phyloP scores from a whole-genome alignment of 345 rosid genomes.

The Syzygium aqueum region DNA sequence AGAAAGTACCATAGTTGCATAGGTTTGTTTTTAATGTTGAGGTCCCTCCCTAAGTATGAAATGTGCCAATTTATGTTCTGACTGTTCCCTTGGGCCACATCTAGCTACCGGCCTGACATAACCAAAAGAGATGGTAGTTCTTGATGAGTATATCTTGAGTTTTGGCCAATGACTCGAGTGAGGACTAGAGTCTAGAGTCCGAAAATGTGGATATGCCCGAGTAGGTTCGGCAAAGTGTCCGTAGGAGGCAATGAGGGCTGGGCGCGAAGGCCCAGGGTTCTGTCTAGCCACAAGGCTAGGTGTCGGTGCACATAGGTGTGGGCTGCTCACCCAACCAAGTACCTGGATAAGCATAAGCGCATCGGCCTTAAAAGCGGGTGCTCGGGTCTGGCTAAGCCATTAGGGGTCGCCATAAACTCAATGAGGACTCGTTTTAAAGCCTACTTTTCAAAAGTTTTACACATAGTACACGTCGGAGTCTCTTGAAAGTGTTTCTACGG shows the following conservation, averaged over 20 bases:
- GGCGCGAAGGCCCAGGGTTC: neutral
- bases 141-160: neutral
- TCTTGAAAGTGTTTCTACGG: neutral
- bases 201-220: neutral
- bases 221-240: neutral
- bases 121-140: neutral
- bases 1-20: neutral
- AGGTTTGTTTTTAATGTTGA: neutral
- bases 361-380: neutral
- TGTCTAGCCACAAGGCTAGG: neutral
- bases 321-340: neutral
- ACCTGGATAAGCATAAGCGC: neutral
- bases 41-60: neutral
- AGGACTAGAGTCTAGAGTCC: neutral
- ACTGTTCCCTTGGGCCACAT: neutral
- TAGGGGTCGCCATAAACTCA: neutral
- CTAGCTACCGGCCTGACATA: neutral
- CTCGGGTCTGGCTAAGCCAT: neutral
- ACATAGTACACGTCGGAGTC: neutral
- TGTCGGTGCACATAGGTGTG: neutral
- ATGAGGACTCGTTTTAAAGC: neutral
- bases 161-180: neutral
- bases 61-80: neutral
- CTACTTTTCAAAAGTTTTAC: neutral
- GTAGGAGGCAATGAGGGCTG: accelerated